A percentile compares a stretch with the other conserved stretches of the same genome.
phyloP scores from a whole-genome alignment of 192 early-diverging fungal species.

The Mortierella alpina region DNA sequence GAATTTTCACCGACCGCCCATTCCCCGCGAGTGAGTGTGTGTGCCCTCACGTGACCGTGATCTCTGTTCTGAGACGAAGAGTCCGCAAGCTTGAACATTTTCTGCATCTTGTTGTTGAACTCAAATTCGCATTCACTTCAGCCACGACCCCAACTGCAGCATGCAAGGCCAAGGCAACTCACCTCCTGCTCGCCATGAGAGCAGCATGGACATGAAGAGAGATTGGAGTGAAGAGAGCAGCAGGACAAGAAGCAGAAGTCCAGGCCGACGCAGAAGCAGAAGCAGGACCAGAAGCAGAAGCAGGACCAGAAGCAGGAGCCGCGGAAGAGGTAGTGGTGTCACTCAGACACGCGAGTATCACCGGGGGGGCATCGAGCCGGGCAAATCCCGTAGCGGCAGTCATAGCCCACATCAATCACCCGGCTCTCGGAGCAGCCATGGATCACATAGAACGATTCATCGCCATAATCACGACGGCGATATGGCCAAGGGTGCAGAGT shows the following conservation, averaged over 20 bases:
- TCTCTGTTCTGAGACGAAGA: too few species aligned
- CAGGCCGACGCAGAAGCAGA: constrained; percentile 4
- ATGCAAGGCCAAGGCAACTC: too few species aligned
- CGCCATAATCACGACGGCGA: neutral
- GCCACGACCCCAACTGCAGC: too few species aligned
- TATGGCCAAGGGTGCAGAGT: neutral
- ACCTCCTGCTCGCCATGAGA: too few species aligned
- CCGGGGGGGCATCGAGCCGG: neutral
- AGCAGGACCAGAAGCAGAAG: constrained; percentile 9
- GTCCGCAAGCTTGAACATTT: too few species aligned
- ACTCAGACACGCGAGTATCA: neutral
- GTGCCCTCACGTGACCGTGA: too few species aligned
- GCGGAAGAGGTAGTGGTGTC: constrained; percentile 12
- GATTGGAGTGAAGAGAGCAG: neutral
- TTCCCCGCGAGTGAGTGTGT: too few species aligned
- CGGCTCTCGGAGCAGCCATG: neutral
- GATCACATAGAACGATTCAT: constrained; percentile 6
- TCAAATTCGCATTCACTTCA: too few species aligned
- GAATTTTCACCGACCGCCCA: too few species aligned
- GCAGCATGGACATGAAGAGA: neutral
- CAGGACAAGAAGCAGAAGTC: constrained; percentile 1
- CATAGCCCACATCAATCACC: constrained; percentile 8
- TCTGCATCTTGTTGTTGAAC: too few species aligned
- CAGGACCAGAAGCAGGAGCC: constrained; percentile 9
- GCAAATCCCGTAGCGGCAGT: constrained; percentile 7